Conservation (phyloP, 306 rosid species). For the Heteromeles arbutifolia region DNA sequence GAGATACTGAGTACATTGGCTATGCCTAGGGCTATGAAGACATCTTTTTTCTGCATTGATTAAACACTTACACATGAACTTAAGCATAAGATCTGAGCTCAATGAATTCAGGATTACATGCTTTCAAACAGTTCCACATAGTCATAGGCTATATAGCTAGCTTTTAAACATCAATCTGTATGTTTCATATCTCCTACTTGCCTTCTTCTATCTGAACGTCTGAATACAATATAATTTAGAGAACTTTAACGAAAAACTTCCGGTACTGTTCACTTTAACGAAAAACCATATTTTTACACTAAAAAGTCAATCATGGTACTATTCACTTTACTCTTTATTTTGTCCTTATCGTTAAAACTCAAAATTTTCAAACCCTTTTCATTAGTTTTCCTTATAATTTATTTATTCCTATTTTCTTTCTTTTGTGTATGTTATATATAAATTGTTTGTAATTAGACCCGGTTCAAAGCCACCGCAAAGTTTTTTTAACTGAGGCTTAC, state of each 20-base stretch:
- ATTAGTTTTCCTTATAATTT: no score
- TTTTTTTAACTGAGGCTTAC: background rate
- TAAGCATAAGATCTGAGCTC: background rate
- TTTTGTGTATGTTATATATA: background rate
- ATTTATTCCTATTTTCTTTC: background rate
- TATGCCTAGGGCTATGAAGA: no score
- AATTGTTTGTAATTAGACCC: background rate
- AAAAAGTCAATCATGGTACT: no score
- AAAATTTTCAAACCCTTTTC: no score
- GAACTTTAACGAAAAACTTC: no score
- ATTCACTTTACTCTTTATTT: no score
- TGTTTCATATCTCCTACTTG: background rate
- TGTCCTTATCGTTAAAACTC: no score
- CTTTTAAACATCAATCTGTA: background rate
- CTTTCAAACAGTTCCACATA: background rate
- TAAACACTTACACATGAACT: background rate
- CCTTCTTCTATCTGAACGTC: background rate
- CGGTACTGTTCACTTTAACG: no score
- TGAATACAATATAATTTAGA: background rate
- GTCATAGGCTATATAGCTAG: background rate
- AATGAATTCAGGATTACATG: no score
- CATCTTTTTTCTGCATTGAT: background rate
- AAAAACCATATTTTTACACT: no score
- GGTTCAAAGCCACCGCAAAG: background rate
- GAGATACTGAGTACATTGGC: no score